Evolutionary conservation across 202 grass and related monocot genomes (phyloP).

Genomic region (Brachypodium distachyon): DNA sequence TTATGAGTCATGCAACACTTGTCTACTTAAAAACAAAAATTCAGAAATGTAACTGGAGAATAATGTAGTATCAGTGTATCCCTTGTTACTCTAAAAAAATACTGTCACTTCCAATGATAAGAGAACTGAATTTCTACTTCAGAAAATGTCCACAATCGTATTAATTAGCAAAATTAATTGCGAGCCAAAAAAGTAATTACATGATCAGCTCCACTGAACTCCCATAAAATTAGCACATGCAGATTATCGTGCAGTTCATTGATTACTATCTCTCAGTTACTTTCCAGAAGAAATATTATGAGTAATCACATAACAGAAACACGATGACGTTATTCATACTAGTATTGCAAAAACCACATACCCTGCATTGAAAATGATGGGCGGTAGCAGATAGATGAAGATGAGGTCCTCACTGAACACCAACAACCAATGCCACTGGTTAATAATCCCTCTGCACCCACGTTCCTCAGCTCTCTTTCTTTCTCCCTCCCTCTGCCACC

Average conservation of each 20-base stretch:
- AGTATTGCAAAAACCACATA: conserved; percentile 19
- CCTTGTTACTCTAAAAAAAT: background rate
- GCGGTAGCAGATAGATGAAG: conserved; percentile 81
- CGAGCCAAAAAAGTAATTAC: background rate
- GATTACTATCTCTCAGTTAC: background rate
- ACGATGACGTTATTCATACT: background rate
- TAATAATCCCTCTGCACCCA: too few species aligned
- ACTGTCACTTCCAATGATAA: background rate
- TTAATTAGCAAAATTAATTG: background rate
- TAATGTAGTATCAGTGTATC: background rate
- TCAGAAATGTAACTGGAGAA: background rate
- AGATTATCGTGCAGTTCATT: too few species aligned
- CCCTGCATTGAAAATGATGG: conserved; percentile 85
- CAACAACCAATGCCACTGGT: too few species aligned
- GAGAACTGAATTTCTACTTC: background rate
- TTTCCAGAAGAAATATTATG: too few species aligned
- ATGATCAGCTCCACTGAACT: background rate
- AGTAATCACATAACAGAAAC: too few species aligned
- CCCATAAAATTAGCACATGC: background rate
- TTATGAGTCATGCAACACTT: background rate
- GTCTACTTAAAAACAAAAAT: background rate
- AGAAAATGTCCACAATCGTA: background rate
- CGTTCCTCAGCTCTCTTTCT: too few species aligned
- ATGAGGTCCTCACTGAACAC: conserved; percentile 68
- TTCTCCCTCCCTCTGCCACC: too few species aligned